phyloP scores from a whole-genome alignment of 2,329 filamentous ascomycete genomes.

The Calcarisporium arbuscula region DNA sequence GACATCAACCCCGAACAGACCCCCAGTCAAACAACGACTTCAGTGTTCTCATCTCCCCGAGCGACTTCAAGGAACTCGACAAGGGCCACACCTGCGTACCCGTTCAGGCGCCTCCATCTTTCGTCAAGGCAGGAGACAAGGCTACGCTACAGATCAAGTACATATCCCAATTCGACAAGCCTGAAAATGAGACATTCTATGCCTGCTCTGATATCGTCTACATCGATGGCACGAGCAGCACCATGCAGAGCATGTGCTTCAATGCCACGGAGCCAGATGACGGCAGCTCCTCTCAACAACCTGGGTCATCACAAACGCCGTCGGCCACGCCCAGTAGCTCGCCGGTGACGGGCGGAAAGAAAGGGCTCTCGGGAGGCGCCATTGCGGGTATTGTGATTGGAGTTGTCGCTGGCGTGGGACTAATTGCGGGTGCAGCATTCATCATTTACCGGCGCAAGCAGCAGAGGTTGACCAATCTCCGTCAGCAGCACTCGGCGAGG shows the following conservation, averaged over 20 bases:
- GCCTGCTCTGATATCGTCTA: constrained; percentile 43
- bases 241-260: constrained; percentile 33
- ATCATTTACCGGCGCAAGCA: constrained; percentile 39
- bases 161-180: constrained; percentile 35
- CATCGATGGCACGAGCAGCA: constrained; percentile 28
- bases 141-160: constrained; percentile 46
- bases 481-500: constrained; percentile 18
- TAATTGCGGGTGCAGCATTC: constrained; percentile 55
- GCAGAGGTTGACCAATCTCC: constrained; percentile 13
- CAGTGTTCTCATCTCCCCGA: constrained; percentile 27
- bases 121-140: constrained; percentile 32
- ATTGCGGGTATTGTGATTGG: constrained; percentile 74
- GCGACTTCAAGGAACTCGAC: constrained; percentile 31
- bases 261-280: constrained; percentile 30
- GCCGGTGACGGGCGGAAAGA: constrained; percentile 18
- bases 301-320: constrained; percentile 7
- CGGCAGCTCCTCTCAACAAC: constrained; percentile 11
- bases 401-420: constrained; percentile 52
- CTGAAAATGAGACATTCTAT: constrained; percentile 39
- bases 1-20: no score
- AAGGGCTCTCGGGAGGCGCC: constrained; percentile 54
- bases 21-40: constrained; percentile 34
- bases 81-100: constrained; percentile 40
- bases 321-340: constrained; percentile 10
- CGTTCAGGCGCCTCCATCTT: constrained; percentile 26